These are phyloP conservation scores for Calonectria fujianensis DNA, from an alignment of 2,329 filamentous ascomycete species.

Conservation along the genomic window DNA sequence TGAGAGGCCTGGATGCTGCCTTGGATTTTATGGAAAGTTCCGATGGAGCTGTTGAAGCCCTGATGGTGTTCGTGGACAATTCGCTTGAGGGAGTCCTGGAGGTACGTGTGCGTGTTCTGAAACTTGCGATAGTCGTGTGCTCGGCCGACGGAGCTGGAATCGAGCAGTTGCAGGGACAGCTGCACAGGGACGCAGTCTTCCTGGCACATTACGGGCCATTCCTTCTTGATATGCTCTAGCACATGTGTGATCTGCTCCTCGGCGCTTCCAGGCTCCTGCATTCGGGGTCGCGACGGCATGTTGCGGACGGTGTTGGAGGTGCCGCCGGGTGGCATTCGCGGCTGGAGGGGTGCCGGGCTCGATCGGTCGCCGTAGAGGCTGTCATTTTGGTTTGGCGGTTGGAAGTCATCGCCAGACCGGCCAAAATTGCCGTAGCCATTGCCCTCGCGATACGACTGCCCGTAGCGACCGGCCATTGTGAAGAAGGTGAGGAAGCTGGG, in stretches of 20 bases:
- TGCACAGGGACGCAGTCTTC: conserved; percentile 94
- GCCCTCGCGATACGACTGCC: conserved; percentile 62
- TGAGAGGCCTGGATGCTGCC: conserved; percentile 93
- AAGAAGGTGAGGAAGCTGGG: conserved; percentile 44
- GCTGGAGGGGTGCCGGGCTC: conserved; percentile 52
- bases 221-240: conserved; percentile 87
- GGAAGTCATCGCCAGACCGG: conserved; percentile 68
- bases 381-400: conserved; percentile 58
- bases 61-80: conserved; percentile 99
- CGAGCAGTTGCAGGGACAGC: conserved; percentile 94
- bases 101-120: conserved; percentile 85
- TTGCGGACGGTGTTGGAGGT: conserved; percentile 52
- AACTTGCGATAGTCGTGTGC: conserved; percentile 93
- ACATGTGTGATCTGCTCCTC: conserved; percentile 78
- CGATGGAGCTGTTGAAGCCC: conserved; percentile 99
- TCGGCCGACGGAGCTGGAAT: conserved; percentile 93
- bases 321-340: conserved; percentile 43
- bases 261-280: conserved; percentile 66
- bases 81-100: conserved; percentile 93
- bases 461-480: conserved; percentile 72
- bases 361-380: conserved; percentile 66
- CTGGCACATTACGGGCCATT: conserved; percentile 95
- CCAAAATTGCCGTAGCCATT: conserved; percentile 68
- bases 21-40: conserved; percentile 99
- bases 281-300: conserved; percentile 61